Evolutionary conservation across 768 basidiomycete genomes (phyloP), one percentile per base, ranked within the genome.

Genomic region (Lactifluus hygrophoroides): DNA sequence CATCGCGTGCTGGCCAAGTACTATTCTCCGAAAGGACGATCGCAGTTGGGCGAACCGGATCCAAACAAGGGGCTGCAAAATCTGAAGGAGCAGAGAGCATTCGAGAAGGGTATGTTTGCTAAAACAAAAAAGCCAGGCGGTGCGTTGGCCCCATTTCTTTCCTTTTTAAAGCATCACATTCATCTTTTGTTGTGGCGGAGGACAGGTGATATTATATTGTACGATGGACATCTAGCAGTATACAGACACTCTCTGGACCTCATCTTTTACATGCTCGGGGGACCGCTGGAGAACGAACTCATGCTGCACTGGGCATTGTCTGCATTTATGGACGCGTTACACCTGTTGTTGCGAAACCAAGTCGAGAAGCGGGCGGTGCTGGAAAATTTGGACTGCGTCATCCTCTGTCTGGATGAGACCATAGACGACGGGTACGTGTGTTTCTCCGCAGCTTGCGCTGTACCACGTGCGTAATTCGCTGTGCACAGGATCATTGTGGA

Each of bases 161-260:
- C 35, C 25, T n/a, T n/a, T 27, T 55, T 37, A 14, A 2, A 1
- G 23, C 0, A 6, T 2, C 6, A 2, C 6, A 42, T 16, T 32
- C 14, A 32, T 5, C 2, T 13, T 28, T 16, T 16, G 11, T 4
- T 40, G 6, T 35, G 11, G 5, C 19, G 11, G 6, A 21, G n/a
- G 14, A 27, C 68, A 92, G 95, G 92, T 68, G 96, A 98, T 65
- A 94, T 98, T 67, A 91, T 94, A 67, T 80, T 90, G 38, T 96
- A 84, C 76, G 93, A 86, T 72, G 84, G 81, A 17, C 90, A 91
- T 68, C 80, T 97, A n/a, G 88, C 88, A 43, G 82, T 98, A 27
- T 95, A 95, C 77, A 89, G 88, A 63, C 89, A 96, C 68, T 92
- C 94, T 17, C 84, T 95, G 50, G 96, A 99, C 77, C 84, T 99